A percentile compares a stretch with the other conserved stretches of the same genome.
These are phyloP conservation scores for Rutstroemia sp. DNA, from an alignment of 2,329 filamentous ascomycete genomes.

Conservation along the genomic window DNA sequence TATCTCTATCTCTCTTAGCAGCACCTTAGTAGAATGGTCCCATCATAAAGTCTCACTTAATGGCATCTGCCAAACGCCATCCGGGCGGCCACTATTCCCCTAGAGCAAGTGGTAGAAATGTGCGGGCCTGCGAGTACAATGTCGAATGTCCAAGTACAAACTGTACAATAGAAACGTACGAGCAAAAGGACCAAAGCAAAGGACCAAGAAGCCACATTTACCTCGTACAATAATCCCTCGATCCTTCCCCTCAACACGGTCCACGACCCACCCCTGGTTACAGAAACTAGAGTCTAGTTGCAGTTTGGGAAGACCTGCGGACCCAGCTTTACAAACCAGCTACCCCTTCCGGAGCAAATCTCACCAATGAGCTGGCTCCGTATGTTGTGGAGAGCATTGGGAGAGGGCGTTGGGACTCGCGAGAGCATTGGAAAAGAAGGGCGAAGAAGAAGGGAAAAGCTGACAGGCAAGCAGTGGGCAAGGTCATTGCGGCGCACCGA, in stretches of 20 bases:
- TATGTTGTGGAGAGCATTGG: no score
- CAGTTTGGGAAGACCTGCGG: no score
- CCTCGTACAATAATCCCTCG: not conserved
- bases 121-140: not conserved
- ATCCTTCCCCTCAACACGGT: not conserved
- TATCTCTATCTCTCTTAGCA: no score
- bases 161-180: not conserved
- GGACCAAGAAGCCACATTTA: not conserved
- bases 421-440: not conserved
- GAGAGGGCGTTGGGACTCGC: not conserved
- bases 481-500: no score
- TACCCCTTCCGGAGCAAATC: no score
- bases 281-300: not conserved
- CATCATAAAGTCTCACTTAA: conserved; percentile 1
- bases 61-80: conserved; percentile 4
- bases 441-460: not conserved
- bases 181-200: not conserved
- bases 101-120: not conserved
- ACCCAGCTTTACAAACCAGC: no score
- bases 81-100: not conserved
- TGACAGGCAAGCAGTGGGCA: not conserved
- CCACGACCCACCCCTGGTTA: not conserved
- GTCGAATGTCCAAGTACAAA: not conserved
- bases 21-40: not conserved
- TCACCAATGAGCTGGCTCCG: no score